Evolutionary conservation across 208 protist genomes (phyloP).

Genomic region (Kentomonas sorsogonicus): DNA sequence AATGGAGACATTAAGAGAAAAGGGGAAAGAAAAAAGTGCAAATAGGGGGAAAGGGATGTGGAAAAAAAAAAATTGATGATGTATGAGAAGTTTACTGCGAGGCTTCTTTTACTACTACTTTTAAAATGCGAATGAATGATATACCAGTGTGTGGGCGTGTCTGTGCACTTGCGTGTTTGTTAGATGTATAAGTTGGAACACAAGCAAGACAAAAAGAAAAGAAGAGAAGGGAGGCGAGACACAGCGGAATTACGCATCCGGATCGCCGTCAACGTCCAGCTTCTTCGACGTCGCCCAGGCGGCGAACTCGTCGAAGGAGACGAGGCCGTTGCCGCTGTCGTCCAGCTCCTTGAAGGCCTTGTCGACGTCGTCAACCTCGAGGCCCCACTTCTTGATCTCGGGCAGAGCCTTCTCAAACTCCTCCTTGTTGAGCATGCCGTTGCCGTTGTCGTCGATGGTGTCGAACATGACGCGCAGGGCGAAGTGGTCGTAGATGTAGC

Average conservation of each 20-base stretch:
- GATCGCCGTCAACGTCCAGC: conserved; percentile 16
- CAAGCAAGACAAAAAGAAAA: not conserved
- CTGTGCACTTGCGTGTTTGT: conserved; percentile 2
- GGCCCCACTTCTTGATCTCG: conserved; percentile 30
- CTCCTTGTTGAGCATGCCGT: conserved; percentile 27
- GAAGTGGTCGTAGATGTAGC: conserved; percentile 15
- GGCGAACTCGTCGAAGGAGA: conserved; percentile 54
- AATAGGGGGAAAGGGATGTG: not conserved
- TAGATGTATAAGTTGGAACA: conserved; percentile 2
- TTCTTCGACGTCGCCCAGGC: conserved; percentile 31
- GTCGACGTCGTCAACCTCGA: conserved; percentile 22
- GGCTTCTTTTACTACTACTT: conserved; percentile 20
- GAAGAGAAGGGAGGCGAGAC: not conserved
- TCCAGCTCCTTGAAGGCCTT: conserved; percentile 46
- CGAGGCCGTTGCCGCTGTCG: conserved; percentile 35
- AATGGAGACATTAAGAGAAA: not conserved
- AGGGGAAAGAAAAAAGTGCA: not conserved
- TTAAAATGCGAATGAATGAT: conserved; percentile 10
- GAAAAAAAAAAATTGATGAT: conserved; percentile 5
- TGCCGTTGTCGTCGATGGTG: conserved; percentile 33
- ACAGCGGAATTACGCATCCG: not conserved
- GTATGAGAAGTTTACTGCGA: conserved; percentile 7
- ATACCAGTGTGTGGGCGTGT: not conserved
- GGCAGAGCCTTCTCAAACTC: conserved; percentile 41
- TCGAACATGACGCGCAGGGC: conserved; percentile 49